Base-by-base conservation (phyloP, 1,139 yeast species). In the Kurtzmaniella quercitrusa region DNA sequence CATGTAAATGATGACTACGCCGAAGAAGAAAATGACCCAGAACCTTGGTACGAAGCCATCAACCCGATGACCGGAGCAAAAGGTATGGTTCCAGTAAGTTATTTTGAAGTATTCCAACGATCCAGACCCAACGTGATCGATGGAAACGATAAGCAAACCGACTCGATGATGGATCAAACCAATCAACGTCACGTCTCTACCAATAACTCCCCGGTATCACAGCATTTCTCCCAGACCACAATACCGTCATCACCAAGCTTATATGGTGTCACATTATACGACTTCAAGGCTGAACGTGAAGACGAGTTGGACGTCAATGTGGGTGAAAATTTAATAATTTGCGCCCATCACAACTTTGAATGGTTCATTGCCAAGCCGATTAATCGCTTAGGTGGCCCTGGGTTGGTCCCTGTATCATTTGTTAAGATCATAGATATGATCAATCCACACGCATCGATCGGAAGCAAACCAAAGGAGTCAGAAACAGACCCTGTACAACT, bases 301-400 rank as follows among this genome's bases (percentile, higher is more conserved):
- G 98, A 93, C 65, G 98, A 93, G 63, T 74, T 93, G 52, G 85
- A 85, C 50, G 88, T 93, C 3, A 57, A 64, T 29, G 89, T 88
- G 1, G 98, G 97, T 33, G 98, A 93, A 58, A 85, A 88, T 55
- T 77, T 93, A 52, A 87, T 90, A 37, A 81, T 93, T 15, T 93
- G 96, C 64, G 98, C 98, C 2, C 97, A 91, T 64, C 95, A 93
- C 58, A 93, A 89, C 47, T 88, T 76, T 53, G 98, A 93, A 65
- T 93, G 98, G 98, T 91, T 90, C 57, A 94, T 93, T 46, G 98
- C 98, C 12, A 93, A 93, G 61, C 97, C 97, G 7, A 87, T 93
- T 43, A 95, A 94, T 49, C 73, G 97, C 43, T 72, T 93, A 41
- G 98, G 98, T 14, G 98, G 98, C 0, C 98, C 98, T 0, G 98